Evolutionary conservation across 352 stramenopile species (phyloP).

Genomic region (Phytopythium ostracodes): DNA sequence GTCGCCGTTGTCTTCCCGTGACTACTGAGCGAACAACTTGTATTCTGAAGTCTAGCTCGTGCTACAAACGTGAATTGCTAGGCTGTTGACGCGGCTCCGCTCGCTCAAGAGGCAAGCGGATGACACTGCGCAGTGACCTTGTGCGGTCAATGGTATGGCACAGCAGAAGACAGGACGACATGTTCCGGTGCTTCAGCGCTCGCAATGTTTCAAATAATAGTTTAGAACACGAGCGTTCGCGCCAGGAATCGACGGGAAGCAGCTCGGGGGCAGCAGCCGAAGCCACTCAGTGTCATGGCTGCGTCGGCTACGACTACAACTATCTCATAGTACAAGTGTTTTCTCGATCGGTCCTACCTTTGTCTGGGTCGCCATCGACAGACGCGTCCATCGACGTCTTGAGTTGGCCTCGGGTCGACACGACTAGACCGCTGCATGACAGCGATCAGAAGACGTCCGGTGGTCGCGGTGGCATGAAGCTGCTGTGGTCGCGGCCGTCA

Average conservation of each 20-base stretch:
- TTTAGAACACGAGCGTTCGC: neutral
- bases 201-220: conserved; percentile 1
- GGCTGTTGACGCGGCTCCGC: neutral
- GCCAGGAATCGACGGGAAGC: neutral
- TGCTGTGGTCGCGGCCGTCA: conserved; percentile 33
- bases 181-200: neutral
- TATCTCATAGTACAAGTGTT: conserved; percentile 1
- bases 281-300: neutral
- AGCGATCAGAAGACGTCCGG: conserved; percentile 61
- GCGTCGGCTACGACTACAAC: neutral
- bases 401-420: too few relatives aligned
- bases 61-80: neutral
- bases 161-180: too few relatives aligned
- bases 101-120: neutral
- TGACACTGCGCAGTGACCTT: neutral
- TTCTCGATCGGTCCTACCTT: neutral
- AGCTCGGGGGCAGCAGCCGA: neutral
- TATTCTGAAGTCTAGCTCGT: too few relatives aligned
- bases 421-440: neutral
- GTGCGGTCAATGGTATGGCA: too few relatives aligned
- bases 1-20: conserved; percentile 9
- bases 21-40: too few relatives aligned
- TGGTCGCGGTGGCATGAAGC: conserved; percentile 52
- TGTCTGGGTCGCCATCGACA: neutral
- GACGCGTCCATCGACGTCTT: neutral